A percentile compares a stretch with the other conserved stretches of the same genome.
Evolutionary conservation across 176 grass and related monocot species (phyloP).

Genomic region (Avena insularis): DNA sequence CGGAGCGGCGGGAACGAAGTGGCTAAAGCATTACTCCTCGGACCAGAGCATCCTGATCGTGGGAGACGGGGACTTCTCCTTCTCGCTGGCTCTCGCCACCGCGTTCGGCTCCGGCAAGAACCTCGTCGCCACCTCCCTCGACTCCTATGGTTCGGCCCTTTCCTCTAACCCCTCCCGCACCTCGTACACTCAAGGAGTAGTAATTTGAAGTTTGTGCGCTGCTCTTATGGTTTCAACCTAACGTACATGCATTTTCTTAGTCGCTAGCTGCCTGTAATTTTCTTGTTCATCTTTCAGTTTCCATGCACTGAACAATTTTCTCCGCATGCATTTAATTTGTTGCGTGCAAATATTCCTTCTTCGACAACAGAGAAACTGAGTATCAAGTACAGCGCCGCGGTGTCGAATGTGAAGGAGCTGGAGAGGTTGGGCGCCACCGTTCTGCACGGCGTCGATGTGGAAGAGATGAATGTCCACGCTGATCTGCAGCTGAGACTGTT

Average conservation of each 20-base stretch:
- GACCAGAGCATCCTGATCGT: slow-evolving; percentile 55
- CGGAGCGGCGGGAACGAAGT: not conserved
- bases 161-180: not conserved
- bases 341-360: not conserved
- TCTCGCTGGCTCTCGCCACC: slow-evolving; percentile 61
- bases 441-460: no score
- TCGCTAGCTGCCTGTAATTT: not conserved
- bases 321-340: not conserved
- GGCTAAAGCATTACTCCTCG: slow-evolving; percentile 49
- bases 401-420: not conserved
- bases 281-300: not conserved
- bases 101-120: slow-evolving; percentile 58
- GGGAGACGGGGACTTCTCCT: slow-evolving; percentile 68
- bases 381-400: not conserved
- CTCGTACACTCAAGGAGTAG: not conserved
- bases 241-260: not conserved
- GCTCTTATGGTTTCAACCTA: not conserved
- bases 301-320: not conserved
- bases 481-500: slow-evolving; percentile 41
- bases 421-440: not conserved
- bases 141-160: slow-evolving; percentile 8
- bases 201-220: not conserved
- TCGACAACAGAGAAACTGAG: slow-evolving; percentile 34
- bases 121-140: slow-evolving; percentile 64
- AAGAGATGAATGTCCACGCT: slow-evolving; percentile 12